Conservation (phyloP, 306 rosid species). For the Herpetospermum pedunculosum region DNA sequence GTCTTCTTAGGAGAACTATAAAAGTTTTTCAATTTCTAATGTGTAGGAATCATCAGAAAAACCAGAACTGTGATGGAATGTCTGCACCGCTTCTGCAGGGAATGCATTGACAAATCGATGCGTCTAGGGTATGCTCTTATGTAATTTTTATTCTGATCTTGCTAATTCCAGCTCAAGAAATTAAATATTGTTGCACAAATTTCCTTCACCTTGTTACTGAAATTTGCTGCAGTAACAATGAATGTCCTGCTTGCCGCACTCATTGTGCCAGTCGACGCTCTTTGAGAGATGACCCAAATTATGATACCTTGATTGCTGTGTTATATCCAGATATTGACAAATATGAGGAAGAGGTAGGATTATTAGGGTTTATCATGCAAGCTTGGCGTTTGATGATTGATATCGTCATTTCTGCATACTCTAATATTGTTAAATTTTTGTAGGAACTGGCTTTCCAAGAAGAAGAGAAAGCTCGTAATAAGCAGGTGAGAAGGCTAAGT, state of each 20-base stretch:
- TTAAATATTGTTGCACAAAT: neutral
- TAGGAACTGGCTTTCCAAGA: conserved; percentile 55
- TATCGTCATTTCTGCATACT: neutral
- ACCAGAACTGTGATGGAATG: conserved; percentile 84
- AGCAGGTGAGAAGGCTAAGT: conserved; percentile 31
- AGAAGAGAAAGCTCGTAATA: conserved; percentile 54
- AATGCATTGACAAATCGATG: conserved; percentile 89
- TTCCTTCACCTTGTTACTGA: neutral
- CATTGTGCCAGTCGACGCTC: conserved; percentile 88
- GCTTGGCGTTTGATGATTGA: neutral
- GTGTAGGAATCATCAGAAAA: conserved; percentile 68
- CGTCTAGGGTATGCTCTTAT: conserved; percentile 52
- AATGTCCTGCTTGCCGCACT: conserved; percentile 87
- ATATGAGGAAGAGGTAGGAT: conserved; percentile 59
- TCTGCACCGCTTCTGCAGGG: conserved; percentile 83
- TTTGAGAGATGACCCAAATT: conserved; percentile 74
- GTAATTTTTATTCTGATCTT: conserved; percentile 2
- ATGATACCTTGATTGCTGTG: conserved; percentile 55
- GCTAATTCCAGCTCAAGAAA: neutral
- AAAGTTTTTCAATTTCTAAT: neutral
- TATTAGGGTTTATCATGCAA: neutral
- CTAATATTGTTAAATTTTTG: neutral
- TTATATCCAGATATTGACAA: conserved; percentile 68
- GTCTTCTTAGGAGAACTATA: neutral
- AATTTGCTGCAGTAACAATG: conserved; percentile 51